Evolutionary conservation across 2,329 filamentous ascomycete genomes (phyloP), one percentile per base, ranked within the genome.

Genomic region (Dothideomycetidae sp.): DNA sequence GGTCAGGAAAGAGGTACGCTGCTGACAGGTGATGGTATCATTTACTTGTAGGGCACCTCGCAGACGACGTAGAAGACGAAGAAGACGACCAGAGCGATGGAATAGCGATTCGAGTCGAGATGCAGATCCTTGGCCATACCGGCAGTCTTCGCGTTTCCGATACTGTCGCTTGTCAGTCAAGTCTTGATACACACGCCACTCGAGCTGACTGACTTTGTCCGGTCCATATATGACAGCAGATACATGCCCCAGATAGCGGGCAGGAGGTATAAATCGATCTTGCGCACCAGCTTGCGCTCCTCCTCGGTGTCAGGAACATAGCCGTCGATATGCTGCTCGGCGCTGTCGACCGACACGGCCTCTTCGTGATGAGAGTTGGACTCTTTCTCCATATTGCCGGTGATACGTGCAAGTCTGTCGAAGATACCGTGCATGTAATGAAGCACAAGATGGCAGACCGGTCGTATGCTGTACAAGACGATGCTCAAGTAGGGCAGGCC

Each of bases 161-260:
- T 63, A 39, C 57, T 57, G 14, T 42, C 3, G 11, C n/a, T 3
- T 3, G 19, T 17, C 19, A 17, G 29, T 11, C 13, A 34, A 33
- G 10, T 30, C 18, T 18, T 10, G 12, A 9, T 10, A 7, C 10
- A 18, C 15, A 32, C n/a, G n/a, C n/a, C n/a, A n/a, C 12, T 23
- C 10, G 21, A 7, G 21, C 7, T n/a, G 10, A 15, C 29, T 14
- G 13, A 38, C 36, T 38, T 38, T 4, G 36, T 38, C 29, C 36
- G 42, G 45, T 66, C 58, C 61, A 67, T 60, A 40, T 67, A 67
- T 1, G 58, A 62, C 5, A 67, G 48, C 13, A 67, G 47, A 39
- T 67, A 68, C 61, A 68, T 67, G 23, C 67, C 44, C 62, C 62
- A 67, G 17, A 68, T 63, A 0, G 56, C 60, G 5, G 64, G 65